Conservation (phyloP, 129 eudicot genomes). For the Artemisia tridentata region DNA sequence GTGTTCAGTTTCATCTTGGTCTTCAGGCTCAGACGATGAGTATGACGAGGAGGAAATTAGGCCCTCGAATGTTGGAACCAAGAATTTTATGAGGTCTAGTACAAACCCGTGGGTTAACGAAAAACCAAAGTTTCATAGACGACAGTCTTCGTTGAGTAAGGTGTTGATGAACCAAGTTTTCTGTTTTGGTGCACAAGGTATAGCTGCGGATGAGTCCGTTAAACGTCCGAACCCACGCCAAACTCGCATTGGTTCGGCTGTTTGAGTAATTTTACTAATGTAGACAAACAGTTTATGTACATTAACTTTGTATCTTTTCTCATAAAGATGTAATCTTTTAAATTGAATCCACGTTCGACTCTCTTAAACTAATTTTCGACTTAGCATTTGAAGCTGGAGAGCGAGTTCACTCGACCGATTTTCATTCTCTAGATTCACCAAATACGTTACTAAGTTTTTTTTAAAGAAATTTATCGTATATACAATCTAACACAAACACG, state of each 20-base stretch:
- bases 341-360: too few relatives aligned
- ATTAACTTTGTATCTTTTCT: background rate
- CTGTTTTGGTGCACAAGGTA: slow-evolving; percentile 77
- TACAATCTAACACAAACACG: too few relatives aligned
- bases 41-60: slow-evolving; percentile 18
- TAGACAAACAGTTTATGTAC: slow-evolving; percentile 1
- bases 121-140: slow-evolving; percentile 32
- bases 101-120: slow-evolving; percentile 29
- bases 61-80: slow-evolving; percentile 5
- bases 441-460: too few relatives aligned
- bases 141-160: slow-evolving; percentile 53
- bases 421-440: too few relatives aligned
- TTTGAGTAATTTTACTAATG: slow-evolving; percentile 4
- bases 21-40: slow-evolving; percentile 44
- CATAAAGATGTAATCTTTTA: background rate
- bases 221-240: slow-evolving; percentile 25
- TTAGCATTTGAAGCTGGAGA: too few relatives aligned
- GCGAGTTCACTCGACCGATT: too few relatives aligned
- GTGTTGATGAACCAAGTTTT: slow-evolving; percentile 66
- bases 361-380: too few relatives aligned
- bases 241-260: slow-evolving; percentile 26
- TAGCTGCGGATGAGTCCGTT: slow-evolving; percentile 45
- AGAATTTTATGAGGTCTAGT: slow-evolving; percentile 24
- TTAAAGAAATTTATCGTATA: too few relatives aligned
- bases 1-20: slow-evolving; percentile 57